Evolutionary conservation across 176 grass and related monocot genomes (phyloP).

Genomic region (Oropetium thomaeum): DNA sequence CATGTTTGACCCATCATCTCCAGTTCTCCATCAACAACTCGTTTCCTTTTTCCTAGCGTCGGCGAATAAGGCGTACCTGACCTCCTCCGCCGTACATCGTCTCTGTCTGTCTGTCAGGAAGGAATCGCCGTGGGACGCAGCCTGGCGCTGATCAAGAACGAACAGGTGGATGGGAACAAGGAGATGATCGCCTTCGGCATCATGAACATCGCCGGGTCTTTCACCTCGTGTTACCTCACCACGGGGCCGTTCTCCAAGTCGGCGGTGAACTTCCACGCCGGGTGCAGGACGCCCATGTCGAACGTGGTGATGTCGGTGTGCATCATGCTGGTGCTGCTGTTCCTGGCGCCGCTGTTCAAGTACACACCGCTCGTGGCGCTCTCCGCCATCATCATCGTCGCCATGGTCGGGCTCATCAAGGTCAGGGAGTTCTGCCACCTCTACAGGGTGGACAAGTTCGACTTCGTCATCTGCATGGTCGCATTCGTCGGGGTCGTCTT

Average conservation of each 20-base stretch:
- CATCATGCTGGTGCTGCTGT: conserved; percentile 90
- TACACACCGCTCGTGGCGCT: conserved; percentile 88
- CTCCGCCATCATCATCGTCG: conserved; percentile 77
- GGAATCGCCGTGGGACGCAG: conserved; percentile 92
- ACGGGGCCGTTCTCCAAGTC: conserved; percentile 98
- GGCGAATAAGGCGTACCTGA: no score
- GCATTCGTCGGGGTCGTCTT: conserved; percentile 80
- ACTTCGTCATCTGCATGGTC: conserved; percentile 88
- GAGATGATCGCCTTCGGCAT: conserved; percentile 97
- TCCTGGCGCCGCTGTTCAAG: conserved; percentile 90
- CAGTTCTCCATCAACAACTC: not conserved
- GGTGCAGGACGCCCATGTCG: conserved; percentile 81
- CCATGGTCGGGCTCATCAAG: conserved; percentile 93
- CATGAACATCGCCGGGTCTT: conserved; percentile 96
- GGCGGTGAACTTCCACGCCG: conserved; percentile 93
- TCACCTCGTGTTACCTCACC: conserved; percentile 94
- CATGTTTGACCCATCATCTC: conserved; percentile 15
- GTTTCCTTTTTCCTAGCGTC: not conserved
- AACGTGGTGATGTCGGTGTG: conserved; percentile 93
- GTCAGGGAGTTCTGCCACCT: conserved; percentile 66
- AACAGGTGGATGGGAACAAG: conserved; percentile 96
- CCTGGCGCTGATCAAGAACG: conserved; percentile 82
- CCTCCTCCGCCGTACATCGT: no score
- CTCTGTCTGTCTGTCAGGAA: conserved; percentile 50
- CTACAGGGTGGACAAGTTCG: conserved; percentile 93